These are phyloP conservation scores for Tulasnella sp. DNA, from an alignment of 768 basidiomycete genomes.

Conservation along the genomic window DNA sequence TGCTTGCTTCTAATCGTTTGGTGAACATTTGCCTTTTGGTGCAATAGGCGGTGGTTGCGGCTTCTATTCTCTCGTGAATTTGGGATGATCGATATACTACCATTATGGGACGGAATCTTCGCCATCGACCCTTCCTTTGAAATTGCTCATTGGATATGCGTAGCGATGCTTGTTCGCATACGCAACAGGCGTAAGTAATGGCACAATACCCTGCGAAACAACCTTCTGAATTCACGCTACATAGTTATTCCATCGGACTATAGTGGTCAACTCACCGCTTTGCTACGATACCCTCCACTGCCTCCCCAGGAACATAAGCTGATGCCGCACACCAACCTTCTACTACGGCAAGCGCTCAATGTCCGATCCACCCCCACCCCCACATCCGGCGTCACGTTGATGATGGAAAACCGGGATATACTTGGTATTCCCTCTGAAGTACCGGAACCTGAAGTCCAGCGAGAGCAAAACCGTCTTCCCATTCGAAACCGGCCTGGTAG, in stretches of 20 bases:
- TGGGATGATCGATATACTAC: conserved; percentile 62
- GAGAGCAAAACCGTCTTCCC: neutral
- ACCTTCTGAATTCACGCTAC: neutral
- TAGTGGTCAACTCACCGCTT: conserved; percentile 64
- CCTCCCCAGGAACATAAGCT: conserved; percentile 26
- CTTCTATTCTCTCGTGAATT: conserved; percentile 91
- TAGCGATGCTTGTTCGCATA: conserved; percentile 90
- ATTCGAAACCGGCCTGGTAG: conserved; percentile 9
- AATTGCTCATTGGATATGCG: conserved; percentile 74
- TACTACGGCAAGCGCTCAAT: conserved; percentile 73
- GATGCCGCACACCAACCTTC: conserved; percentile 43
- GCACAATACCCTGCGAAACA: neutral
- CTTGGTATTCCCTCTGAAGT: conserved; percentile 62
- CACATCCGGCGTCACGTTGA: conserved; percentile 60
- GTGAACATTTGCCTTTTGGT: conserved; percentile 2
- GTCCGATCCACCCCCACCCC: conserved; percentile 64
- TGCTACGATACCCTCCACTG: conserved; percentile 74
- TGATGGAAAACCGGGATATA: conserved; percentile 69
- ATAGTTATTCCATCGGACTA: conserved; percentile 81
- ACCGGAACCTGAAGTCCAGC: conserved; percentile 34
- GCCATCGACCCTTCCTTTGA: conserved; percentile 71
- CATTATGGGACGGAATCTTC: conserved; percentile 93
- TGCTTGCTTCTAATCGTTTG: neutral
- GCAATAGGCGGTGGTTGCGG: conserved; percentile 85
- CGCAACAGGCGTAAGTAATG: conserved; percentile 63